A percentile compares a stretch with the other conserved stretches of the same genome.
Evolutionary conservation across 2,329 filamentous ascomycete species (phyloP).

Genomic region (Fonsecaea monophora): DNA sequence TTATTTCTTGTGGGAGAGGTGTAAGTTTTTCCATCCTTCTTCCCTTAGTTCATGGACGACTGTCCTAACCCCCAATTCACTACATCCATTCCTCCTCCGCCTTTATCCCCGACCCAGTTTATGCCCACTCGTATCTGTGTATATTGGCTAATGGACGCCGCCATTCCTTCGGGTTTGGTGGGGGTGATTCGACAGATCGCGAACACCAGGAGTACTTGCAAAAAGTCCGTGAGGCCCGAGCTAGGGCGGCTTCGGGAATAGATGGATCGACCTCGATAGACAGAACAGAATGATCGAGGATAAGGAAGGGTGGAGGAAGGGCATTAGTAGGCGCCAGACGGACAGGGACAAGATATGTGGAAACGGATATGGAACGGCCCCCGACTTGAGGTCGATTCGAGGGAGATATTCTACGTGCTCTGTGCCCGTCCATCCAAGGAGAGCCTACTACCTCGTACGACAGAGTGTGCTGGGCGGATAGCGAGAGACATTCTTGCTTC

Average conservation of each 20-base stretch:
- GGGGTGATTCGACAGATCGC: conserved; percentile 3
- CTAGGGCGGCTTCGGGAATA: neutral
- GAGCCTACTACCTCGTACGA: too few relatives aligned
- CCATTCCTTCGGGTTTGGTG: neutral
- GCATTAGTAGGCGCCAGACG: neutral
- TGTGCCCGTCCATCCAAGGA: too few relatives aligned
- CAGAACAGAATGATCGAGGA: neutral
- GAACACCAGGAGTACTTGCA: conserved; percentile 14
- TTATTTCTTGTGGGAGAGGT: conserved; percentile 36
- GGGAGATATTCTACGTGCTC: too few relatives aligned
- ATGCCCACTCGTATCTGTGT: neutral
- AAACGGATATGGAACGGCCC: too few relatives aligned
- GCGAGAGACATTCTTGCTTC: too few relatives aligned
- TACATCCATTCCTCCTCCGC: too few relatives aligned
- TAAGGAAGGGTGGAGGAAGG: neutral
- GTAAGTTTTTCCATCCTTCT: conserved; percentile 23
- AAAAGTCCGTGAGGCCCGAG: conserved; percentile 7
- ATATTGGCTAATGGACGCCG: neutral
- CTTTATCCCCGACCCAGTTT: neutral
- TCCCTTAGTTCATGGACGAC: neutral
- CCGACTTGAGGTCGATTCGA: too few relatives aligned
- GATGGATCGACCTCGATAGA: neutral
- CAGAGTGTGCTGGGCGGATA: too few relatives aligned
- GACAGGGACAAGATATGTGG: neutral
- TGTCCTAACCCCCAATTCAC: too few relatives aligned